Base-by-base conservation (phyloP, 371 early-diverging fungal genomes). In the Zychaea mexicana region DNA sequence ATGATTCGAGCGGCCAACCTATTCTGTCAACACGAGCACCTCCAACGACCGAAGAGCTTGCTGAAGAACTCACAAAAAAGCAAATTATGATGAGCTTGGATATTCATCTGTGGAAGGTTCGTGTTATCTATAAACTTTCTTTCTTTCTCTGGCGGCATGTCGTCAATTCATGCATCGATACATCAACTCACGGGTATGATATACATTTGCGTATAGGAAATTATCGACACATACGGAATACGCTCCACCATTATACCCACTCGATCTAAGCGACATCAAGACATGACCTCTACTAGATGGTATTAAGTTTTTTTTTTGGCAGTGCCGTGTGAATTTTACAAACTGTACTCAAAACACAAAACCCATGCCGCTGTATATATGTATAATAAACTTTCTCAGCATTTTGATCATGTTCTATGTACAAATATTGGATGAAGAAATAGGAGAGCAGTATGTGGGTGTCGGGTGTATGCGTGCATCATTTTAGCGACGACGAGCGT, bases 71-170 rank as follows among this genome's bases (percentile, higher is more conserved):
- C 8, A 66, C 76, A 9, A 93, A 94, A 68, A 90, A 89, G 69
- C 96, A 95, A 66, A 76, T 92, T 60, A 86, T 96, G n/a, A 85
- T 96, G 74, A 89, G 89, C 54, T 76, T 95, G 39, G 91, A 91
- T 60, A 81, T 88, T 65, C 62, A 77, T 3, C 83, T 82, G 0
- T 96, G 92, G 92, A 72, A 82, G 69, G 88, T 84, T n/a, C n/a
- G n/a, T n/a, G n/a, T n/a, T n/a, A n/a, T n/a, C n/a, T n/a, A n/a
- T n/a, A n/a, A n/a, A n/a, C n/a, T n/a, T n/a, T n/a, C n/a, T n/a
- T n/a, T n/a, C n/a, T n/a, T n/a, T n/a, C n/a, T n/a, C n/a, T n/a
- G n/a, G n/a, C n/a, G n/a, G 38, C 15, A 7, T 15, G 38, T 15
- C 38, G 38, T 36, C 7, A 36, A 36, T 9, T 36, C 38, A 15